Conservation (phyloP, 805 yeast species). For the Saccharomycopsis capsularis region DNA sequence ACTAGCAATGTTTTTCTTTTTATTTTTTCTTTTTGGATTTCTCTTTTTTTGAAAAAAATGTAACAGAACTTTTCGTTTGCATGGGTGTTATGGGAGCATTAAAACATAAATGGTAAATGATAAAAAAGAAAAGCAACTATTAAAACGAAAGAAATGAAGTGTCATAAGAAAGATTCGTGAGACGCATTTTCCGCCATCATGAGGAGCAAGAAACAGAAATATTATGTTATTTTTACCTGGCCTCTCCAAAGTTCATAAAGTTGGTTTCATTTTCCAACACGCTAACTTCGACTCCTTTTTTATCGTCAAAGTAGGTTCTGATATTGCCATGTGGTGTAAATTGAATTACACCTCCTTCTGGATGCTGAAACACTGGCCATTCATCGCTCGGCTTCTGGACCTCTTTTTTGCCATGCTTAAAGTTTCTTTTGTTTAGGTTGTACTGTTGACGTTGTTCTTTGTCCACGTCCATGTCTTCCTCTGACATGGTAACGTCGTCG, state of each 20-base stretch:
- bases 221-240: no score
- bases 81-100: no score
- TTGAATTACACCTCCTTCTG: conserved; percentile 55
- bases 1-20: no score
- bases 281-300: conserved; percentile 38
- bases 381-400: conserved; percentile 1
- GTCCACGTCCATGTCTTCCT: background rate
- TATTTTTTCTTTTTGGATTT: no score
- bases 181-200: no score
- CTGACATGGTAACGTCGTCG: background rate
- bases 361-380: conserved; percentile 47
- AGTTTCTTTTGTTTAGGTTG: background rate
- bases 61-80: no score
- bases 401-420: background rate
- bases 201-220: no score
- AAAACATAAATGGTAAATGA: no score
- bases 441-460: background rate
- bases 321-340: conserved; percentile 60
- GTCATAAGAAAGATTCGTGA: no score
- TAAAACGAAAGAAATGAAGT: no score
- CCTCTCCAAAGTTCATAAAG: background rate
- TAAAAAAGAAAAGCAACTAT: no score
- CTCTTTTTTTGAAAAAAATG: no score
- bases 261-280: conserved; percentile 38
- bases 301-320: conserved; percentile 35